Percentiles rank a stretch among this genome's conserved stretches.
These are phyloP conservation scores for Thozetella sp. DNA, from an alignment of 495 filamentous ascomycete genomes.

Conservation along the genomic window DNA sequence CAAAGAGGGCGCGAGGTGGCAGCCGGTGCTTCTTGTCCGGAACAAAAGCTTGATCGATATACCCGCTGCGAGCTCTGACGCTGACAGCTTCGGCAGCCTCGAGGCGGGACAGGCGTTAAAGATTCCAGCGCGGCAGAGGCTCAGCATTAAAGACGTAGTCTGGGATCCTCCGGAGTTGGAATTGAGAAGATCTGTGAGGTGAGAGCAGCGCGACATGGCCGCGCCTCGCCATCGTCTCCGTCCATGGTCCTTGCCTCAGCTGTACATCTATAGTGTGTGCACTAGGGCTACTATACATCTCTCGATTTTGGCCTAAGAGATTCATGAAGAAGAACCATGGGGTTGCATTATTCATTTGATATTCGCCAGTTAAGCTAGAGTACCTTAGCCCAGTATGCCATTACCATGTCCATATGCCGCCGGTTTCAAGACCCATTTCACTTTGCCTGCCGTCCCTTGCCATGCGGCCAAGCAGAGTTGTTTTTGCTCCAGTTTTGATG, in stretches of 20 bases:
- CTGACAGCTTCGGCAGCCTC: too few species aligned
- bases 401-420: background rate
- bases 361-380: background rate
- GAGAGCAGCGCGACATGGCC: too few species aligned
- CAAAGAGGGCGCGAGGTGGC: slow-evolving; percentile 9
- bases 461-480: background rate
- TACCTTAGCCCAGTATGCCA: background rate
- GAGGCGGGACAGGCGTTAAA: slow-evolving; percentile 5
- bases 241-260: too few species aligned
- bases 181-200: slow-evolving; percentile 20
- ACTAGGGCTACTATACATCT: too few species aligned
- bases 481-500: background rate
- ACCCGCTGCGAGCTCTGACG: background rate
- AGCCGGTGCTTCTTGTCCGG: slow-evolving; percentile 3
- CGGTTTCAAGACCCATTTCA: too few species aligned
- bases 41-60: background rate
- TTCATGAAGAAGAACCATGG: slow-evolving; percentile 5
- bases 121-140: slow-evolving; percentile 16
- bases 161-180: slow-evolving; percentile 23
- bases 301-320: too few species aligned
- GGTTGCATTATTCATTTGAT: background rate
- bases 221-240: too few species aligned
- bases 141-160: slow-evolving; percentile 21
- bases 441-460: background rate
- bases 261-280: too few species aligned